Evolutionary conservation across 164 flowering plant species (phyloP).

Genomic region (Vitis labrusca): DNA sequence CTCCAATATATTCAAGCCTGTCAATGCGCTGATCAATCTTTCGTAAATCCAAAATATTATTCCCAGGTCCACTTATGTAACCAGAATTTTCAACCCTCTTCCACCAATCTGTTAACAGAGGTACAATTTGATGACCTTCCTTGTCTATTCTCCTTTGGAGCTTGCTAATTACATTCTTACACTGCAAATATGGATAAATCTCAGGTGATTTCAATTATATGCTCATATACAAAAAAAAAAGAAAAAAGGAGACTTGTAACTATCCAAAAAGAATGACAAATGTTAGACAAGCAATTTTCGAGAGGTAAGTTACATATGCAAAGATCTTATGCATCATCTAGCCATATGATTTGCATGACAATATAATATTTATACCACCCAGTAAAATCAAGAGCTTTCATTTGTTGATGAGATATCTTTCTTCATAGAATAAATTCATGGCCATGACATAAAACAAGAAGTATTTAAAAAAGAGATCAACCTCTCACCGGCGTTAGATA

Average conservation of each 20-base stretch:
- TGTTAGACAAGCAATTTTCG: no score
- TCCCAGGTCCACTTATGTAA: slow-evolving; percentile 37
- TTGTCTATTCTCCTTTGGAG: slow-evolving; percentile 80
- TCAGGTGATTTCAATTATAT: neutral
- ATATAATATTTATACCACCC: no score
- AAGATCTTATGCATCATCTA: no score
- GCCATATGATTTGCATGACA: no score
- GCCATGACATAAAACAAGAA: no score
- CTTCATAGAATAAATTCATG: no score
- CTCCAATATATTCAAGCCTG: slow-evolving; percentile 63
- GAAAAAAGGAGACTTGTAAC: neutral
- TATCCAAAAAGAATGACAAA: no score
- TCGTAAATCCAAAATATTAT: slow-evolving; percentile 53
- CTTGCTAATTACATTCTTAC: slow-evolving; percentile 83
- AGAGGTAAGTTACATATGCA: no score
- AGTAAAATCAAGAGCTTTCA: no score
- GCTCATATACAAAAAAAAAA: neutral
- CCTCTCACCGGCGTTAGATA: no score
- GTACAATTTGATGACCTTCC: slow-evolving; percentile 86
- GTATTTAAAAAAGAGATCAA: no score
- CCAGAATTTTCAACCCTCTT: slow-evolving; percentile 60
- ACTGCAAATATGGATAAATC: slow-evolving; percentile 46
- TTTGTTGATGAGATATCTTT: no score
- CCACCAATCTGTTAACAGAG: slow-evolving; percentile 79
- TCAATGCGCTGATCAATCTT: slow-evolving; percentile 82